phyloP scores from a whole-genome alignment of 192 early-diverging fungal species.

The Haplosporangium gracile region DNA sequence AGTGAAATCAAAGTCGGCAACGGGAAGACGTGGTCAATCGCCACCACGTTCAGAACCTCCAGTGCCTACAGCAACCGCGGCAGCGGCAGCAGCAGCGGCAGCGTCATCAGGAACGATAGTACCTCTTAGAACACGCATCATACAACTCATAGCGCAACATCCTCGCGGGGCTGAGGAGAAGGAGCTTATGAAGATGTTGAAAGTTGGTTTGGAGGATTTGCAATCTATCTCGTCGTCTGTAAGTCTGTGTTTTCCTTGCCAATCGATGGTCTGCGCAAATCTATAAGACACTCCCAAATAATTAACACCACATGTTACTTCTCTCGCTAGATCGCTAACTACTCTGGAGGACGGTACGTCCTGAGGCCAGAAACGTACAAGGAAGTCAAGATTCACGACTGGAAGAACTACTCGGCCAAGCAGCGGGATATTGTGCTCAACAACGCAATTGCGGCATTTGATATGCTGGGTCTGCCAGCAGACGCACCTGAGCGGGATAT shows the following conservation, averaged over 20 bases:
- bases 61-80: slow-evolving; percentile 17
- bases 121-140: slow-evolving; percentile 39
- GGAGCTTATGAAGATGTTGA: slow-evolving; percentile 18
- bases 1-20: slow-evolving; percentile 30
- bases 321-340: slow-evolving; percentile 24
- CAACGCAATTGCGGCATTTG: slow-evolving; percentile 65
- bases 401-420: slow-evolving; percentile 61
- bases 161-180: slow-evolving; percentile 33
- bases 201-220: slow-evolving; percentile 21
- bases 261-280: neutral
- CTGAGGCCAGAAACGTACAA: slow-evolving; percentile 62
- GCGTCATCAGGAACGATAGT: slow-evolving; percentile 30
- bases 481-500: slow-evolving; percentile 64
- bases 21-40: slow-evolving; percentile 35
- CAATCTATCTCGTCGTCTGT: slow-evolving; percentile 33
- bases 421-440: slow-evolving; percentile 53
- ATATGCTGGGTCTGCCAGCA: slow-evolving; percentile 57
- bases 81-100: slow-evolving; percentile 9
- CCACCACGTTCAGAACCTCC: slow-evolving; percentile 26
- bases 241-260: neutral
- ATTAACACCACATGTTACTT: neutral
- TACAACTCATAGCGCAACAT: slow-evolving; percentile 40
- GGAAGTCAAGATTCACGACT: slow-evolving; percentile 65
- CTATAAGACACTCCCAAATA: neutral
- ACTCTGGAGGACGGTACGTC: slow-evolving; percentile 51